phyloP scores from a whole-genome alignment of 495 filamentous ascomycete species.

The Penicillium verhagenii region DNA sequence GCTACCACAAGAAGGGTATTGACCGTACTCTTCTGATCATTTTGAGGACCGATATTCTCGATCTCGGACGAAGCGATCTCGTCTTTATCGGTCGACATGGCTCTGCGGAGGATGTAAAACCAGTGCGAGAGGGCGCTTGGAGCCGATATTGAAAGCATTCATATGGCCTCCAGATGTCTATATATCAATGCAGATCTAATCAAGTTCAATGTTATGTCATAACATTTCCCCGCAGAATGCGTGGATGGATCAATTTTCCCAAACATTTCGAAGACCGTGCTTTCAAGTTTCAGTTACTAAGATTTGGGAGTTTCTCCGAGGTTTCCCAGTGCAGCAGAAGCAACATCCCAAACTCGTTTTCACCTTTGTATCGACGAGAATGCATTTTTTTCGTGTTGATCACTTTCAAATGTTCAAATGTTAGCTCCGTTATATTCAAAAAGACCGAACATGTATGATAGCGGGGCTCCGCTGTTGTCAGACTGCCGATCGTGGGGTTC shows the following conservation, averaged over 20 bases:
- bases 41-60: conserved; percentile 23
- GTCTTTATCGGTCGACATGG: conserved; percentile 11
- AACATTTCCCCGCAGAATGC: conserved; percentile 20
- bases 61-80: conserved; percentile 8
- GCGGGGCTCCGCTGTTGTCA: background rate
- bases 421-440: too few relatives aligned
- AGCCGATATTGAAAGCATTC: background rate
- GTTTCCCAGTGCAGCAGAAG: conserved; percentile 17
- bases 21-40: conserved; percentile 13
- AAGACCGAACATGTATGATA: background rate
- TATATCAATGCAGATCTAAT: conserved; percentile 1
- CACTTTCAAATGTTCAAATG: too few relatives aligned
- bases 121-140: conserved; percentile 12
- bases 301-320: conserved; percentile 21
- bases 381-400: too few relatives aligned
- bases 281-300: background rate
- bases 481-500: background rate
- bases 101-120: conserved; percentile 1
- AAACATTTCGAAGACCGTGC: too few relatives aligned
- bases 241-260: conserved; percentile 10
- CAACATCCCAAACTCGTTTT: too few relatives aligned
- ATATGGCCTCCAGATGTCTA: too few relatives aligned
- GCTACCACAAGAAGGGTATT: conserved; percentile 31
- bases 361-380: too few relatives aligned
- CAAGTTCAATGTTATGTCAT: background rate